Conservation (phyloP, 2,329 filamentous ascomycete species). For the Exophiala lecanii-corni region DNA sequence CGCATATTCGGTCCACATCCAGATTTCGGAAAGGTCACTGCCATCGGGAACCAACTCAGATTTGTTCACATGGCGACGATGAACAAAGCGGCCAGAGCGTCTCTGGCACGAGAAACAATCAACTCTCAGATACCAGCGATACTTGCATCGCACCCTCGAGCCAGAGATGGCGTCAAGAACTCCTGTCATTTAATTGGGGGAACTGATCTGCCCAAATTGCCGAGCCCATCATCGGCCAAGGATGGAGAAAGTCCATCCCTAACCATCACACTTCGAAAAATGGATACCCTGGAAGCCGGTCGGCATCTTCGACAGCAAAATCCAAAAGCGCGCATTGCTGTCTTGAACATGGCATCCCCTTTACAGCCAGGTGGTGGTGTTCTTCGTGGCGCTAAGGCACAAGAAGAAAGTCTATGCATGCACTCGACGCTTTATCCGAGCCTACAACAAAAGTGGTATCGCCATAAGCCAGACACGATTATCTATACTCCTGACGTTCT, state of each 20-base stretch:
- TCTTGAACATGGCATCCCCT: slow-evolving; percentile 18
- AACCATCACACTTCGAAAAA: neutral
- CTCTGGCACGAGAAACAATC: slow-evolving; percentile 11
- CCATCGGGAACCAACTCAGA: no score
- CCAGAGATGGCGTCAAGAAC: slow-evolving; percentile 5
- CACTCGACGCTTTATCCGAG: slow-evolving; percentile 16
- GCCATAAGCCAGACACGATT: slow-evolving; percentile 6
- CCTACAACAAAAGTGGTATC: slow-evolving; percentile 14
- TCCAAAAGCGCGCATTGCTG: slow-evolving; percentile 7
- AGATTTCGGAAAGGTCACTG: no score
- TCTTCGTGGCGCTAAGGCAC: slow-evolving; percentile 13
- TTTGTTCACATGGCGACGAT: neutral
- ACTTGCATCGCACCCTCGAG: slow-evolving; percentile 8
- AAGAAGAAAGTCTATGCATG: slow-evolving; percentile 17
- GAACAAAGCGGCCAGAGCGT: slow-evolving; percentile 14
- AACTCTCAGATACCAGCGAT: slow-evolving; percentile 14
- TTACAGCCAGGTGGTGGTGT: slow-evolving; percentile 15
- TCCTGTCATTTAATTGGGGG: neutral
- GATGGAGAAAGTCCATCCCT: neutral
- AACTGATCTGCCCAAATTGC: neutral
- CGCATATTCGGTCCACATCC: no score
- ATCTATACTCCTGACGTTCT: slow-evolving; percentile 16
- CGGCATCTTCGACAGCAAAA: neutral
- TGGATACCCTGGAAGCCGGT: neutral
- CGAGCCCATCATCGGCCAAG: neutral